These are phyloP conservation scores for Tilletia setariae DNA, from an alignment of 1,284 basidiomycete genomes.

Conservation along the genomic window DNA sequence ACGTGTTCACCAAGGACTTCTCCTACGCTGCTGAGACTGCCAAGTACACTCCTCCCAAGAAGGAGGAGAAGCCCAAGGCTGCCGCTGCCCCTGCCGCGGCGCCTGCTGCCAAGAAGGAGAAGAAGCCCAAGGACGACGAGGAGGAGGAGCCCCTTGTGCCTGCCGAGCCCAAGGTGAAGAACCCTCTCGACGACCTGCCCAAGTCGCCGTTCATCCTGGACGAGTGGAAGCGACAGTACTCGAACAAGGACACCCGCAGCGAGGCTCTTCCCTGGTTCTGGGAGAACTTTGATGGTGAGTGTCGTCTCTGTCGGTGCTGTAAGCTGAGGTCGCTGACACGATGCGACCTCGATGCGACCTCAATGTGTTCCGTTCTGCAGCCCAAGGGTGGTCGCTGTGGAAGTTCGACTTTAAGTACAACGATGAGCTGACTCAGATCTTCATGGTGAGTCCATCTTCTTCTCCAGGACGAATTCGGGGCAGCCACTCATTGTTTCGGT, in stretches of 20 bases:
- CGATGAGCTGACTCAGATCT: constrained; percentile 77
- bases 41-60: constrained; percentile 59
- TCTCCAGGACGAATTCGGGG: neutral
- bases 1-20: constrained; percentile 56
- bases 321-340: too few relatives aligned
- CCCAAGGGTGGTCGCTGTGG: constrained; percentile 84
- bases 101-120: too few relatives aligned
- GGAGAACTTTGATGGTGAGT: constrained; percentile 70
- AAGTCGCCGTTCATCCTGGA: constrained; percentile 91
- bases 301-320: too few relatives aligned
- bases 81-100: too few relatives aligned
- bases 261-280: constrained; percentile 48
- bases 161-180: constrained; percentile 74
- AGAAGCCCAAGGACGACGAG: constrained; percentile 65
- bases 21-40: constrained; percentile 60
- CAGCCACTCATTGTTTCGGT: too few relatives aligned
- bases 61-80: constrained; percentile 62
- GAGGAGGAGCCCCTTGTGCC: constrained; percentile 58
- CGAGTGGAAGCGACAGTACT: constrained; percentile 97
- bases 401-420: constrained; percentile 96
- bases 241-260: constrained; percentile 79
- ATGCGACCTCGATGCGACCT: too few relatives aligned
- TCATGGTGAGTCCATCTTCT: constrained; percentile 28
- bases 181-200: constrained; percentile 86
- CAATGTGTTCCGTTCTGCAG: neutral